Conservation (phyloP, 305 asterid species). For the Plantago rigida region DNA sequence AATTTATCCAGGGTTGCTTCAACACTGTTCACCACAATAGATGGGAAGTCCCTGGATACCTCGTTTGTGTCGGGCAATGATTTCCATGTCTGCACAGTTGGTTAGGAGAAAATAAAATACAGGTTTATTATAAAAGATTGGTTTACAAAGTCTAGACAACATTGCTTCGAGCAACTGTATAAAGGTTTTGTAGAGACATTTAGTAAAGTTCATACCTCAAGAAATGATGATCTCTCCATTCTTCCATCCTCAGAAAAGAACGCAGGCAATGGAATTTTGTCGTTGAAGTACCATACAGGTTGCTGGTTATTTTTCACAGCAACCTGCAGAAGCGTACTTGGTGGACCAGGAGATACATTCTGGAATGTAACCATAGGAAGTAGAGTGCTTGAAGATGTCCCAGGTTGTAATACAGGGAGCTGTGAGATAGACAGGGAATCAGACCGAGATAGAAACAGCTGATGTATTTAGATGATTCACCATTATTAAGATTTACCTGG, state of each 20-base stretch:
- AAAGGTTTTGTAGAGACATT: neutral
- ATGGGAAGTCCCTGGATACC: constrained; percentile 50
- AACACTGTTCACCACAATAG: constrained; percentile 51
- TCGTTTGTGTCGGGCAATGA: constrained; percentile 93
- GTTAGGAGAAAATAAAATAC: constrained; percentile 11
- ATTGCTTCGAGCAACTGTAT: no score
- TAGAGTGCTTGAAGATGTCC: constrained; percentile 65
- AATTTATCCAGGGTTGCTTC: constrained; percentile 66
- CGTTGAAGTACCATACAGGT: constrained; percentile 92
- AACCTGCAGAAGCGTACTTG: constrained; percentile 75
- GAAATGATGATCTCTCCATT: constrained; percentile 89
- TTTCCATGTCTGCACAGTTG: constrained; percentile 75
- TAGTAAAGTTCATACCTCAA: constrained; percentile 51
- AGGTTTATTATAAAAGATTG: neutral
- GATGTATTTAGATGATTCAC: constrained; percentile 1
- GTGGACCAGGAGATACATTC: constrained; percentile 74
- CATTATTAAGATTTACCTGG: constrained; percentile 46
- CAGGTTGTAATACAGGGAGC: constrained; percentile 81
- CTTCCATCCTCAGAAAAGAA: constrained; percentile 77
- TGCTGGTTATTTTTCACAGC: constrained; percentile 97
- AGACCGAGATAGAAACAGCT: constrained; percentile 11
- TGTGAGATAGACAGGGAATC: constrained; percentile 28
- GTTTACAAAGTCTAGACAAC: no score
- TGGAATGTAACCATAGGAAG: constrained; percentile 90
- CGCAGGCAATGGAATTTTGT: constrained; percentile 50